phyloP scores from a whole-genome alignment of 2,329 filamentous ascomycete species.

The Colletotrichum lupini region DNA sequence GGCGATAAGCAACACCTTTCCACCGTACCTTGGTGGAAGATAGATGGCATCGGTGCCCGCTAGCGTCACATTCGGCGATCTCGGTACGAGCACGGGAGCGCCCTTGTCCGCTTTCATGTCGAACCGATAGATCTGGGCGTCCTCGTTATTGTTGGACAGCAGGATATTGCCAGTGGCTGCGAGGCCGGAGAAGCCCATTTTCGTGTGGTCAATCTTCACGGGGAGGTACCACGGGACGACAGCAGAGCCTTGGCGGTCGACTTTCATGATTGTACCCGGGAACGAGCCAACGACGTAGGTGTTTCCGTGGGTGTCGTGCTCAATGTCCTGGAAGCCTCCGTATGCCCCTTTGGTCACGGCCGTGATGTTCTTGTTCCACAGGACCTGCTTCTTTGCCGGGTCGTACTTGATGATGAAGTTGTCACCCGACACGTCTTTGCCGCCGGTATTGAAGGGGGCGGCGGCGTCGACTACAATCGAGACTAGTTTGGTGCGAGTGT shows the following conservation, averaged over 20 bases:
- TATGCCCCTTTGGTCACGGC: constrained; percentile 33
- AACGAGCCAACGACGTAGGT: constrained; percentile 37
- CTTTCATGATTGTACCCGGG: constrained; percentile 36
- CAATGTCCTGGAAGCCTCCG: constrained; percentile 38
- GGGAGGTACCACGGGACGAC: constrained; percentile 37
- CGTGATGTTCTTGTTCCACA: constrained; percentile 38
- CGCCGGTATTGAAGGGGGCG: constrained; percentile 35
- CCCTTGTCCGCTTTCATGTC: constrained; percentile 33
- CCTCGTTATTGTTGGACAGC: constrained; percentile 31
- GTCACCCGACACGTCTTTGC: constrained; percentile 35
- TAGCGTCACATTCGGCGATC: constrained; percentile 25
- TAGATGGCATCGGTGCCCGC: constrained; percentile 43
- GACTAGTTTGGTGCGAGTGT: constrained; percentile 30
- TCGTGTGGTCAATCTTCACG: constrained; percentile 23
- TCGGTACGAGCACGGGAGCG: constrained; percentile 31
- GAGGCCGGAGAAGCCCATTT: constrained; percentile 37
- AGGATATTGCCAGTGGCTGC: constrained; percentile 27
- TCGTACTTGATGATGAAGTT: constrained; percentile 39
- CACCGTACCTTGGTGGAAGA: constrained; percentile 45
- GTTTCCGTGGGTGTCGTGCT: constrained; percentile 36
- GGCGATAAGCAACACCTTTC: constrained; percentile 47
- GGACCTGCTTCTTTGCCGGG: constrained; percentile 28
- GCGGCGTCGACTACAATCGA: constrained; percentile 36
- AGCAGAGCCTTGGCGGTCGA: constrained; percentile 26
- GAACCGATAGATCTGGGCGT: constrained; percentile 36